Evolutionary conservation across 306 rosid genomes (phyloP), one percentile per base, ranked within the genome.

Genomic region (Pterocarpus santalinus): DNA sequence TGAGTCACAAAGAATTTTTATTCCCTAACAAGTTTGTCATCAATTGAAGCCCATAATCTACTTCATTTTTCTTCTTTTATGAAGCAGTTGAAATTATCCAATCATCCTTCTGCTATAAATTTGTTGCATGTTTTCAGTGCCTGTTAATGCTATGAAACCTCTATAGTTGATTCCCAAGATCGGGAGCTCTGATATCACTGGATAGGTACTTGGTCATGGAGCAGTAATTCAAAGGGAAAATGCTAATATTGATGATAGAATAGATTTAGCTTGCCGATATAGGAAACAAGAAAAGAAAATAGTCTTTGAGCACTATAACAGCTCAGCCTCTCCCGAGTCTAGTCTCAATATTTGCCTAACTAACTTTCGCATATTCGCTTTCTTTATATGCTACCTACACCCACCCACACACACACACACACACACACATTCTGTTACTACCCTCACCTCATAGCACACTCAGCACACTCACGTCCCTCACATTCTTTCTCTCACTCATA

Each of bases 1-100:
- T 61, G 83, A n/a, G 46, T 79, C 22, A 17, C 34, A 35, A 33
- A 79, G 22, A 60, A 44, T 49, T 57, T 68, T 56, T 64, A 64
- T 64, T 64, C 65, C 41, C 7, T 51, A 35, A 51, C 53, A 56
- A 11, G 5, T 38, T 56, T 73, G 32, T 73, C 66, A 73, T 56
- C 28, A 56, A 39, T 56, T 55, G 46, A 55, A 57, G 49, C 68
- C 69, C 58, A 44, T 46, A 51, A 38, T 75, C 28, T 60, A 30
- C 75, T 55, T 65, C 65, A 53, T 8, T 53, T 77, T 39, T 55
- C 60, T 28, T 66, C 16, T 55, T 78, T 8, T 67, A 41, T 56
- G 47, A 17, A 79, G 82, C 51, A 41, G 22, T 43, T 79, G 38
- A 36, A 55, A 17, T 73, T 79, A 44, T 46, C 57, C 17, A n/a